These are phyloP conservation scores for Iris macrosiphon DNA, from an alignment of 106 monocot genomes.

Conservation along the genomic window DNA sequence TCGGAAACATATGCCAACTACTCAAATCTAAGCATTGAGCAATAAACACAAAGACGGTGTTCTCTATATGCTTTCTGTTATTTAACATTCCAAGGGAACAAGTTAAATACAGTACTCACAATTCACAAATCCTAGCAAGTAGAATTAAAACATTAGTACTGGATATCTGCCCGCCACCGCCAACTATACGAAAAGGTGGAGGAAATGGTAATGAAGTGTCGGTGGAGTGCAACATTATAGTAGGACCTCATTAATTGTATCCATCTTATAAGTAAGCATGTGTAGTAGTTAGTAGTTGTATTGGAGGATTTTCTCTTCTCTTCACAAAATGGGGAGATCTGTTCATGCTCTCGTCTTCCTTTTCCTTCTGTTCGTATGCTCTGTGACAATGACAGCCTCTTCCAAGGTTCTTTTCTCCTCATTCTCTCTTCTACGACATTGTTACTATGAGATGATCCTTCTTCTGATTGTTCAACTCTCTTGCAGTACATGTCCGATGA, in stretches of 20 bases:
- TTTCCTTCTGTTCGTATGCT: conserved; percentile 23
- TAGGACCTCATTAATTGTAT: conserved; percentile 5
- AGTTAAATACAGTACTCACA: too few relatives aligned
- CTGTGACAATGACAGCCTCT: conserved; percentile 8
- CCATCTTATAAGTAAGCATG: conserved; percentile 14
- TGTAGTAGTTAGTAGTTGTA: background rate
- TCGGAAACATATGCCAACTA: too few relatives aligned
- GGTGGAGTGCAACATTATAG: background rate
- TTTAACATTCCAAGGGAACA: too few relatives aligned
- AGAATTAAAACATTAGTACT: background rate
- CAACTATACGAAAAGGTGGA: background rate
- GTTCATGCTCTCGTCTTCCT: conserved; percentile 13
- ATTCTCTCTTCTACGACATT: background rate
- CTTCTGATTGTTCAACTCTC: background rate
- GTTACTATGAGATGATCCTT: background rate
- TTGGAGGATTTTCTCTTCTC: conserved; percentile 2
- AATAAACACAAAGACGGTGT: too few relatives aligned
- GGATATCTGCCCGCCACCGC: background rate
- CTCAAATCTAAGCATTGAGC: too few relatives aligned
- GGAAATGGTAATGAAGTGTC: conserved; percentile 6
- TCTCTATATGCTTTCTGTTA: too few relatives aligned
- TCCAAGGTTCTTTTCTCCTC: conserved; percentile 16
- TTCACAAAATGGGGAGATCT: conserved; percentile 24
- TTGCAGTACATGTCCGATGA: conserved; percentile 6
- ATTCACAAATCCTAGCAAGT: background rate